Percentiles rank a stretch among this genome's conserved stretches.
Conservation (phyloP, 2,329 filamentous ascomycete species). For the Gnomoniopsis sp. region DNA sequence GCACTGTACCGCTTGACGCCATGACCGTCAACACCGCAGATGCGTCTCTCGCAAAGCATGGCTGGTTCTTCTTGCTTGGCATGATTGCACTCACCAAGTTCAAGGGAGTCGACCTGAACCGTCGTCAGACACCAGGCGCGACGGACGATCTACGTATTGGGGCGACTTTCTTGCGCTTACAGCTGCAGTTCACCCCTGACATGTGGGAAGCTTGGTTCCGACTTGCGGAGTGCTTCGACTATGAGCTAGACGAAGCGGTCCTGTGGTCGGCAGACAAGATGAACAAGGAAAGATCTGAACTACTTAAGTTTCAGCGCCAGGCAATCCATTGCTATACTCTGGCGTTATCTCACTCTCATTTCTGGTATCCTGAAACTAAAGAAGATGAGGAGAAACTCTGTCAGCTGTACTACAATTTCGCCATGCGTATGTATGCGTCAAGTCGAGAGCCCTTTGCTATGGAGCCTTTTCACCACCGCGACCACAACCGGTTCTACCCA, state of each 20-base stretch:
- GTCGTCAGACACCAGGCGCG: slow-evolving; percentile 72
- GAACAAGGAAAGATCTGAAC: slow-evolving; percentile 74
- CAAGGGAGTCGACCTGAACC: slow-evolving; percentile 63
- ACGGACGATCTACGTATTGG: slow-evolving; percentile 83
- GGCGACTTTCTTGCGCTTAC: slow-evolving; percentile 73
- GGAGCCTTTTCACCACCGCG: slow-evolving; percentile 56
- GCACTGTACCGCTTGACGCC: slow-evolving; percentile 70
- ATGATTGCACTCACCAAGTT: slow-evolving; percentile 88
- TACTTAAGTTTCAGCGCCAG: slow-evolving; percentile 72
- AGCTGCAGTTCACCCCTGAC: slow-evolving; percentile 76
- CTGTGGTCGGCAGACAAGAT: slow-evolving; percentile 89
- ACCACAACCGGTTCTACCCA: slow-evolving; percentile 57
- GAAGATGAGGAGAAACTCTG: slow-evolving; percentile 52
- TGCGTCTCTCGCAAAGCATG: slow-evolving; percentile 70
- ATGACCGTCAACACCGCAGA: slow-evolving; percentile 67
- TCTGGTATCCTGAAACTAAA: slow-evolving; percentile 40
- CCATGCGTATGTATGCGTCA: slow-evolving; percentile 59
- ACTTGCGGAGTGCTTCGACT: slow-evolving; percentile 81
- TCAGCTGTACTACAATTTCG: slow-evolving; percentile 59
- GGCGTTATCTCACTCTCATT: slow-evolving; percentile 56
- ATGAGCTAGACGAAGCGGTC: slow-evolving; percentile 81
- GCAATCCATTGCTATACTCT: slow-evolving; percentile 78
- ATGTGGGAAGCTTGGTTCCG: slow-evolving; percentile 91
- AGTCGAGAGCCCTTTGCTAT: slow-evolving; percentile 61
- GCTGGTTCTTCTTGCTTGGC: slow-evolving; percentile 90